These are phyloP conservation scores for Evernia prunastri DNA, from an alignment of 495 filamentous ascomycete species.

Conservation along the genomic window DNA sequence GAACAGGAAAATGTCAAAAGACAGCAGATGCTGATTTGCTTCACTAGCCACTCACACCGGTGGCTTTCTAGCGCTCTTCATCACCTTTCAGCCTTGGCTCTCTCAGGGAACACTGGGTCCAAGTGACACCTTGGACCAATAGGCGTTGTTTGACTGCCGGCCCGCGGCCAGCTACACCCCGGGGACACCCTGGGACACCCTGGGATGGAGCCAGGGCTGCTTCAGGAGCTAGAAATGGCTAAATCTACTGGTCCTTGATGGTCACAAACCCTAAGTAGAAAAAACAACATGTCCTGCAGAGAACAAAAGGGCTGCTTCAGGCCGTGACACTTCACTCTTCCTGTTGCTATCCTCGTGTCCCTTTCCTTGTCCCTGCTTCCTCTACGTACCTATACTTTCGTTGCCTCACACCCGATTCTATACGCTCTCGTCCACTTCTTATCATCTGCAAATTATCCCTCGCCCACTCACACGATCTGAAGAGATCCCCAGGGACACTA, in stretches of 20 bases:
- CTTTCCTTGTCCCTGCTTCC: not conserved
- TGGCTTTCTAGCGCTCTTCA: not conserved
- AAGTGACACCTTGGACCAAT: conserved; percentile 10
- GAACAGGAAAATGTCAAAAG: conserved; percentile 10
- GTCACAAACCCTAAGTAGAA: not conserved
- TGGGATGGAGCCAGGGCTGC: conserved; percentile 9
- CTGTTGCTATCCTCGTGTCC: conserved; percentile 13
- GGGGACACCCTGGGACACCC: too few relatives aligned
- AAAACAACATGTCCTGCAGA: not conserved
- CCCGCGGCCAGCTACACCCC: not conserved
- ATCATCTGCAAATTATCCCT: not conserved
- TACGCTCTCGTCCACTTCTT: not conserved
- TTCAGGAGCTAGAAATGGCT: not conserved
- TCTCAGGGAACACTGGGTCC: not conserved
- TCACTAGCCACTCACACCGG: conserved; percentile 6
- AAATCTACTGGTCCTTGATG: not conserved
- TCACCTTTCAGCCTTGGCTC: not conserved
- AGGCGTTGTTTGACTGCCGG: not conserved
- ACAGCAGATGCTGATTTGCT: conserved; percentile 10
- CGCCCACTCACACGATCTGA: not conserved
- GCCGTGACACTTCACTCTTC: conserved; percentile 14
- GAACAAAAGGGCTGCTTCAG: conserved; percentile 17
- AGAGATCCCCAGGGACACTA: conserved; percentile 1
- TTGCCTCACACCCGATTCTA: not conserved
- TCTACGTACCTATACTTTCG: not conserved